Percentiles rank a stretch among this genome's conserved stretches.
Evolutionary conservation across 345 rosid species (phyloP).

Genomic region (Dimocarpus longan): DNA sequence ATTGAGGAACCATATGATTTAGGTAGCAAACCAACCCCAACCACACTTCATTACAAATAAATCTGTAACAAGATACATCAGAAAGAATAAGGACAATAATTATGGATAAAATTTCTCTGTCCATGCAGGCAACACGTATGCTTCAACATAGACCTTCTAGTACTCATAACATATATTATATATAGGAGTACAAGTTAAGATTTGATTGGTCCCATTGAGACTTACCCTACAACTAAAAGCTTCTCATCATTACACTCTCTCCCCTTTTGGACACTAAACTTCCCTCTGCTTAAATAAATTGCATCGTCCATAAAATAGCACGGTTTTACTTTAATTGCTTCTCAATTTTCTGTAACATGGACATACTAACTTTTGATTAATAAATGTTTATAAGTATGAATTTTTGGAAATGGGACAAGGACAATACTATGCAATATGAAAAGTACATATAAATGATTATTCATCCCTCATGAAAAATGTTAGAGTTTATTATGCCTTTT

Average conservation of each 20-base stretch:
- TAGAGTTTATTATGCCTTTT: too few relatives aligned
- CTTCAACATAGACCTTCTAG: conserved; percentile 35
- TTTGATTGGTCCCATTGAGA: conserved; percentile 35
- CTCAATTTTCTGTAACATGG: not conserved
- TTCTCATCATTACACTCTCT: conserved; percentile 6
- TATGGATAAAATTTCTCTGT: conserved; percentile 76
- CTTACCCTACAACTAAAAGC: conserved; percentile 48
- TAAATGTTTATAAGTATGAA: not conserved
- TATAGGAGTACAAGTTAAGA: conserved; percentile 77
- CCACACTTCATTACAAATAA: not conserved
- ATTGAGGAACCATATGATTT: not conserved
- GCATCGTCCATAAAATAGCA: too few relatives aligned
- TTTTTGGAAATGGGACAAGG: too few relatives aligned
- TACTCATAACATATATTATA: conserved; percentile 28
- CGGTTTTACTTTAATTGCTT: not conserved
- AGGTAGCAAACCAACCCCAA: not conserved
- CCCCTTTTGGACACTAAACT: too few relatives aligned
- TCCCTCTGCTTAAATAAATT: too few relatives aligned
- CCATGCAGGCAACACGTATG: conserved; percentile 67
- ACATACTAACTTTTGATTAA: not conserved
- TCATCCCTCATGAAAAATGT: too few relatives aligned
- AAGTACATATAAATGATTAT: too few relatives aligned
- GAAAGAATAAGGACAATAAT: not conserved
- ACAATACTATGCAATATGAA: too few relatives aligned
- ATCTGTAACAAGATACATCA: not conserved